These are phyloP conservation scores for Toxicodendron radicans DNA, from an alignment of 345 rosid species.

Conservation along the genomic window DNA sequence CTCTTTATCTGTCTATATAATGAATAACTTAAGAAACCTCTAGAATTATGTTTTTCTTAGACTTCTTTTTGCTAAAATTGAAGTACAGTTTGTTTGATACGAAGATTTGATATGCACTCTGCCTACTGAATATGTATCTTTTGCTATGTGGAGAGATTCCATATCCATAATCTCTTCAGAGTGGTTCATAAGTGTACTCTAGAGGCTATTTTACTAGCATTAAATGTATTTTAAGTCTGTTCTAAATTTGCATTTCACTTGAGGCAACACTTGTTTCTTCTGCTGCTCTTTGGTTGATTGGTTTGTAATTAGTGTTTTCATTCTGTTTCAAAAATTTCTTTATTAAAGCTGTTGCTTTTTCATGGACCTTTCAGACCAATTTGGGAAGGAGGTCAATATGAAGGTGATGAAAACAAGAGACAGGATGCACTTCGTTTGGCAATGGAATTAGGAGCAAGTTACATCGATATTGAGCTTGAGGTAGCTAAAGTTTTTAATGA, in stretches of 20 bases:
- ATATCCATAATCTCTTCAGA: background rate
- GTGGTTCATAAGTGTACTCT: background rate
- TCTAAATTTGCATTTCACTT: background rate
- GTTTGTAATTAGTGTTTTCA: background rate
- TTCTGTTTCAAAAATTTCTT: background rate
- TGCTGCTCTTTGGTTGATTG: too few species aligned
- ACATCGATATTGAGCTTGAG: conserved; percentile 41
- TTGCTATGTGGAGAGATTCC: background rate
- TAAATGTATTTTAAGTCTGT: too few species aligned
- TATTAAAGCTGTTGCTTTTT: background rate
- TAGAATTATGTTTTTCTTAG: too few species aligned
- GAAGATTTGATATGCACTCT: too few species aligned
- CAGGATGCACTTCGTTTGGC: conserved; percentile 42
- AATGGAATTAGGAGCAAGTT: conserved; percentile 41
- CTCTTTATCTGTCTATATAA: background rate
- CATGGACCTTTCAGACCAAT: conserved; percentile 30
- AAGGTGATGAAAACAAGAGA: conserved; percentile 45
- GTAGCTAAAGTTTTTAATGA: conserved; percentile 2
- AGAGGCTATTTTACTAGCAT: background rate
- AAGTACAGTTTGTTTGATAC: too few species aligned
- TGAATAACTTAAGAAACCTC: background rate
- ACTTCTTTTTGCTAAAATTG: too few species aligned
- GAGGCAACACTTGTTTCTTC: background rate
- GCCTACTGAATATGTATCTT: too few species aligned
- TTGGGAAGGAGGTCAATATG: conserved; percentile 48